Evolutionary conservation across 2,329 filamentous ascomycete genomes (phyloP), one percentile per base, ranked within the genome.

Genomic region (Microascus cirrosus): DNA sequence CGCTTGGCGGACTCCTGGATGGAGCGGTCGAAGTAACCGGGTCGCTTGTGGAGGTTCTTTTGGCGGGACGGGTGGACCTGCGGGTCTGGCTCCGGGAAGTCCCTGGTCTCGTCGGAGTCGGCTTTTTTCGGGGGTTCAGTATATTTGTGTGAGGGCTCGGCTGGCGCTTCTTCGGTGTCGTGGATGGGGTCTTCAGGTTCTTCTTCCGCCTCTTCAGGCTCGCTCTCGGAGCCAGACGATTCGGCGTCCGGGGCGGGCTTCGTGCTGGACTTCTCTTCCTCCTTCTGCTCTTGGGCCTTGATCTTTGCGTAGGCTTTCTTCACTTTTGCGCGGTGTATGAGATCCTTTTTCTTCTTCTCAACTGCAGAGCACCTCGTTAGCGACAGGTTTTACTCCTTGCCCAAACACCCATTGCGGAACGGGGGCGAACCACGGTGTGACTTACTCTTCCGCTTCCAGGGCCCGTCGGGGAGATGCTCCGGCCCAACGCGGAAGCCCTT

Each of bases 281-380:
- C 25, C 45, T 56, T 15, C 42, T 20, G 24, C 25, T 53, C 55
- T 32, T 53, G 66, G 8, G 70, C 84, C 71, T 92, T 93, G 62
- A 96, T 77, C 72, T 96, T 96, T 62, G 87, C 87, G 69, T 96
- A 96, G 50, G 87, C 83, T 71, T 96, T 95, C 73, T 92, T 94
- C 61, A 96, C 79, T 72, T 96, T 96, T 61, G 92, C 91, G 71
- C 94, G 95, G 71, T 91, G 84, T 66, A 97, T 96, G 59, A 96
- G 76, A 63, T 89, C 83, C 62, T 87, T 81, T 73, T 97, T 97
- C 67, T 96, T 94, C 72, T 92, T 93, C 70, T 89, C 84, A 59
- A 89, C 89, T 93, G 66, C 42, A 51, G 8, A 13, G 66, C 42
- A 51, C 10, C 8, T n/a, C 39, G 39, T 45, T 45, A 45, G 39